phyloP scores from a whole-genome alignment of 2,329 filamentous ascomycete genomes.

The Cryphonectria japonica region DNA sequence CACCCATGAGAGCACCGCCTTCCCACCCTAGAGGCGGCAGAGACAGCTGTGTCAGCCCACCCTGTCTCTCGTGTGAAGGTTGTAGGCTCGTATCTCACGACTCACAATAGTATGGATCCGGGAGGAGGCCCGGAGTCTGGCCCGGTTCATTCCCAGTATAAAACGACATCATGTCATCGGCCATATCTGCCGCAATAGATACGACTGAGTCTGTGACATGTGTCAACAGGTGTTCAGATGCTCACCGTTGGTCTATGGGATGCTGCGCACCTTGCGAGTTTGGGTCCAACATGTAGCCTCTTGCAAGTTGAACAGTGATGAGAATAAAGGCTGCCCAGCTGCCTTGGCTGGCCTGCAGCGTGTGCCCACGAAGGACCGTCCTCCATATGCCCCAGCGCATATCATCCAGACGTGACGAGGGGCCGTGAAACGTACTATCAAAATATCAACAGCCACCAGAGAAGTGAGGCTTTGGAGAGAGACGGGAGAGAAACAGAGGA shows the following conservation, averaged over 20 bases:
- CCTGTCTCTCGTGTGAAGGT: not conserved
- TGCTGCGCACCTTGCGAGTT: slow-evolving; percentile 10
- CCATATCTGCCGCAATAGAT: slow-evolving; percentile 52
- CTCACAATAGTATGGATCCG: slow-evolving; percentile 59
- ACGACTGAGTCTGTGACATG: slow-evolving; percentile 53
- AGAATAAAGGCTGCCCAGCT: slow-evolving; percentile 6
- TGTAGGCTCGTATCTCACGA: slow-evolving; percentile 14
- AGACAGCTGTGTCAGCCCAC: slow-evolving; percentile 8
- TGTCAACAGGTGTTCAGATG: not conserved
- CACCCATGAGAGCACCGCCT: slow-evolving; percentile 71
- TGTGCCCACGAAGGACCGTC: not conserved
- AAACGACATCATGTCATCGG: slow-evolving; percentile 54
- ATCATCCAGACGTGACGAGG: not conserved
- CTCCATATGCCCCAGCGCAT: not conserved
- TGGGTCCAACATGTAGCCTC: slow-evolving; percentile 18
- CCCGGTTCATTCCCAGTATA: slow-evolving; percentile 55
- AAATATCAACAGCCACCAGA: too few relatives aligned
- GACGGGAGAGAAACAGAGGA: too few relatives aligned
- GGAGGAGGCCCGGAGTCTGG: slow-evolving; percentile 54
- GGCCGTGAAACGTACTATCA: not conserved
- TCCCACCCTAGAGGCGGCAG: slow-evolving; percentile 62
- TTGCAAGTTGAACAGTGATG: not conserved
- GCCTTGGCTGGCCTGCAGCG: not conserved
- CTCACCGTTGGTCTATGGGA: too few relatives aligned
- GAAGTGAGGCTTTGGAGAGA: too few relatives aligned